Evolutionary conservation across 192 early-diverging fungal genomes (phyloP).

Genomic region (Chytriomyces sp.): DNA sequence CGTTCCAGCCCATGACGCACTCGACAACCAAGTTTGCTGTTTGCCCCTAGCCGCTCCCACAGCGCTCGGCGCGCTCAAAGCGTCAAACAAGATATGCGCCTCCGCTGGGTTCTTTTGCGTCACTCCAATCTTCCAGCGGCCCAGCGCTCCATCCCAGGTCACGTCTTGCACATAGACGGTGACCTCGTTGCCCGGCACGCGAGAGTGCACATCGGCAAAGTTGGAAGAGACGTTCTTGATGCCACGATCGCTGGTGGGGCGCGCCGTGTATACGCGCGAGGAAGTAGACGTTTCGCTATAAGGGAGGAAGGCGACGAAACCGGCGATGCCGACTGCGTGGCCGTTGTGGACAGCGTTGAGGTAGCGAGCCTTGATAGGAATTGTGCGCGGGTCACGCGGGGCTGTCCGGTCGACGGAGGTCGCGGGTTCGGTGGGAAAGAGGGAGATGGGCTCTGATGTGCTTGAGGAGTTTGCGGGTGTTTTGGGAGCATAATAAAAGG

Average conservation of each 20-base stretch:
- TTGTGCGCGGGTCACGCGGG: background rate
- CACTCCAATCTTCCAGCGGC: slow-evolving; percentile 20
- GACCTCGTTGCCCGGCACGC: slow-evolving; percentile 11
- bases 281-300: slow-evolving; percentile 6
- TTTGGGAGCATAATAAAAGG: slow-evolving; percentile 13
- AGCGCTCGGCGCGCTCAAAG: background rate
- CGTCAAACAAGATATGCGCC: slow-evolving; percentile 1
- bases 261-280: background rate
- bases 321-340: slow-evolving; percentile 22
- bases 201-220: slow-evolving; percentile 3
- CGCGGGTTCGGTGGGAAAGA: background rate
- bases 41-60: background rate
- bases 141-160: background rate
- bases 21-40: too few relatives aligned
- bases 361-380: slow-evolving; percentile 18
- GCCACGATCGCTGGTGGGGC: background rate
- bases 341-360: slow-evolving; percentile 23
- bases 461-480: background rate
- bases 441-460: background rate
- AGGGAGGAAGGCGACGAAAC: slow-evolving; percentile 22
- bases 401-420: background rate
- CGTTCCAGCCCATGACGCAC: too few relatives aligned
- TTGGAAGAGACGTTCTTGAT: background rate
- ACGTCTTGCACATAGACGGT: slow-evolving; percentile 18
- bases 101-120: slow-evolving; percentile 21